Evolutionary conservation across 2,329 filamentous ascomycete genomes (phyloP), one percentile per base, ranked within the genome.

Genomic region (Rhexocercosporidium sp.): DNA sequence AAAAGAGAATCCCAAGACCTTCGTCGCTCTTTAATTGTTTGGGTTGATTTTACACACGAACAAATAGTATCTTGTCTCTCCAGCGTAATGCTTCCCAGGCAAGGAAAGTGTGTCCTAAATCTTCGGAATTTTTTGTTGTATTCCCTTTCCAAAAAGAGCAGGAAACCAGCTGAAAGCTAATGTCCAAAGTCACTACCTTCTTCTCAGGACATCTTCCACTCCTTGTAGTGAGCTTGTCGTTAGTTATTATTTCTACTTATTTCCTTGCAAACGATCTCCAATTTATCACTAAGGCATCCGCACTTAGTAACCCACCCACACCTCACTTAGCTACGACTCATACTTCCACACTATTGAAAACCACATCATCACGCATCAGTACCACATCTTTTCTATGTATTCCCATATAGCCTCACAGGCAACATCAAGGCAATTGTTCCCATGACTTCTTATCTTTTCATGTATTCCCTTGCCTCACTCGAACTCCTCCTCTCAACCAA

Each of bases 401-500:
- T 5, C 12, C n/a, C 16, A 44, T 44, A 22, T 11, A 54, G 63
- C 54, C 56, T 60, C 39, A 25, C 56, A 65, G 63, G 56, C 54
- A 60, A 29, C 56, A 29, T 34, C 39, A 11, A 61, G 59, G 59
- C 44, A 41, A 53, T 51, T 44, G 54, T 44, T 27, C 34, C 18
- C 37, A 29, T 59, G 37, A 41, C 34, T 41, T 59, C 34, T 18
- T 44, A 41, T 44, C 54, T 44, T 59, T 37, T n/a, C 54, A 4
- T 29, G 12, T n/a, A 3, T 18, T 16, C 20, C 54, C 27, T 59
- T 62, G 59, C 59, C 59, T 62, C 51, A 47, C 53, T 56, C 29
- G 3, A 64, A 44, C 29, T 62, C 49, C 46, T 25, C 41, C 49
- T 66, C 63, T 59, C 56, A 34, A 18, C 67, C 69, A 69, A 71